These are phyloP conservation scores for Colletotrichum salicis DNA, from an alignment of 2,329 filamentous ascomycete species.

Conservation along the genomic window DNA sequence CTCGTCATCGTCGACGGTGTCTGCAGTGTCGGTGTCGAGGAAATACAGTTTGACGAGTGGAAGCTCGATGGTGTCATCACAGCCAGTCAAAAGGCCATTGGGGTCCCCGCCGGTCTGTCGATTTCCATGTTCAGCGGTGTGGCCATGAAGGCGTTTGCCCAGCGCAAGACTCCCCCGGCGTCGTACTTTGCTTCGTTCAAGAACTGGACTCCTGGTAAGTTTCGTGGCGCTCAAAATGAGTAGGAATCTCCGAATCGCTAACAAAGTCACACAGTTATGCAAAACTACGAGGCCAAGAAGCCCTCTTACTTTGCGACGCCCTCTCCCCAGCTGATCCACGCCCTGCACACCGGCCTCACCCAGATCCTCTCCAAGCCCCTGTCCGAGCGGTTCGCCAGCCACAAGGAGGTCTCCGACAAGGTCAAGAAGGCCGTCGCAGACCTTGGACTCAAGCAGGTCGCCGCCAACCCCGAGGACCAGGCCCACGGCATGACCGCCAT, in stretches of 20 bases:
- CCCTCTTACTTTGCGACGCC: conserved; percentile 98
- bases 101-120: conserved; percentile 90
- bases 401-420: conserved; percentile 81
- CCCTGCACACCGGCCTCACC: conserved; percentile 86
- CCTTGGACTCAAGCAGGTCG: conserved; percentile 88
- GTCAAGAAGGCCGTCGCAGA: conserved; percentile 86
- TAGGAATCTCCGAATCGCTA: neutral
- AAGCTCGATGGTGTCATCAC: conserved; percentile 92
- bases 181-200: conserved; percentile 97
- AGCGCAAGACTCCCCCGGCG: conserved; percentile 81
- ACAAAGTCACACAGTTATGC: conserved; percentile 75
- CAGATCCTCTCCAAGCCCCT: conserved; percentile 87
- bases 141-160: conserved; percentile 83
- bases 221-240: neutral
- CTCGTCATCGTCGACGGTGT: conserved; percentile 94
- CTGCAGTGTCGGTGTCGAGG: conserved; percentile 95
- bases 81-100: conserved; percentile 96
- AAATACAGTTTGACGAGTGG: conserved; percentile 97
- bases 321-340: conserved; percentile 91
- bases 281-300: conserved; percentile 98
- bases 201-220: conserved; percentile 92
- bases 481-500: conserved; percentile 98
- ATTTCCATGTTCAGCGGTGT: conserved; percentile 94
- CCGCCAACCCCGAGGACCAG: conserved; percentile 86
- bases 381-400: conserved; percentile 82